These are phyloP conservation scores for Coniochaeta sp. DNA, from an alignment of 2,329 filamentous ascomycete species.

Conservation along the genomic window DNA sequence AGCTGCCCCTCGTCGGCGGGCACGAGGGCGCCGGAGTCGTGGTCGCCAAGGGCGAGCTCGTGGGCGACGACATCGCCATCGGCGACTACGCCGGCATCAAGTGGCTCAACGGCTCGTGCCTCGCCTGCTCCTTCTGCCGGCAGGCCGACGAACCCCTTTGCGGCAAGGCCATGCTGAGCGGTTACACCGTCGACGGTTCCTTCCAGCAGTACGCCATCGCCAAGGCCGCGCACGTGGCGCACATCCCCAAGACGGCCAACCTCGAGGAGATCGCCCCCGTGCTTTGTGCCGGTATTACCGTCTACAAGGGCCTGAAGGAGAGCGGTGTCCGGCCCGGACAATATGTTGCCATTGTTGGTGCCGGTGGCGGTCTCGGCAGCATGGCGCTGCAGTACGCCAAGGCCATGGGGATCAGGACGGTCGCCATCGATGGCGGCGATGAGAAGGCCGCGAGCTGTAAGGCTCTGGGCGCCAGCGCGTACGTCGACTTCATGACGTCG, in stretches of 20 bases:
- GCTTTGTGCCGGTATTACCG: slow-evolving; percentile 67
- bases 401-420: slow-evolving; percentile 76
- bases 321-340: slow-evolving; percentile 59
- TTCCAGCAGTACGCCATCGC: slow-evolving; percentile 92
- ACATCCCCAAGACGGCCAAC: slow-evolving; percentile 68
- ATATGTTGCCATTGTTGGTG: slow-evolving; percentile 66
- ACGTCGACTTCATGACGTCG: slow-evolving; percentile 72
- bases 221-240: slow-evolving; percentile 78
- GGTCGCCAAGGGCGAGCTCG: slow-evolving; percentile 71
- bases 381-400: slow-evolving; percentile 82
- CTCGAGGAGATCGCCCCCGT: slow-evolving; percentile 72
- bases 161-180: slow-evolving; percentile 65
- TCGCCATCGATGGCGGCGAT: slow-evolving; percentile 77
- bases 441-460: slow-evolving; percentile 71
- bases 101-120: slow-evolving; percentile 87
- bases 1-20: slow-evolving; percentile 80
- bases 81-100: slow-evolving; percentile 86
- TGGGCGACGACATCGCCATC: slow-evolving; percentile 63
- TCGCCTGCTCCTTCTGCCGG: slow-evolving; percentile 78
- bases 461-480: slow-evolving; percentile 63
- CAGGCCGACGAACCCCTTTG: slow-evolving; percentile 79
- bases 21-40: slow-evolving; percentile 76
- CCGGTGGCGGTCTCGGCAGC: slow-evolving; percentile 63
- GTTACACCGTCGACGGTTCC: slow-evolving; percentile 86
- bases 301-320: slow-evolving; percentile 72